Percentiles rank a stretch among this genome's conserved stretches.
Evolutionary conservation across 352 stramenopile species (phyloP).

Genomic region (Pythium oligandrum): DNA sequence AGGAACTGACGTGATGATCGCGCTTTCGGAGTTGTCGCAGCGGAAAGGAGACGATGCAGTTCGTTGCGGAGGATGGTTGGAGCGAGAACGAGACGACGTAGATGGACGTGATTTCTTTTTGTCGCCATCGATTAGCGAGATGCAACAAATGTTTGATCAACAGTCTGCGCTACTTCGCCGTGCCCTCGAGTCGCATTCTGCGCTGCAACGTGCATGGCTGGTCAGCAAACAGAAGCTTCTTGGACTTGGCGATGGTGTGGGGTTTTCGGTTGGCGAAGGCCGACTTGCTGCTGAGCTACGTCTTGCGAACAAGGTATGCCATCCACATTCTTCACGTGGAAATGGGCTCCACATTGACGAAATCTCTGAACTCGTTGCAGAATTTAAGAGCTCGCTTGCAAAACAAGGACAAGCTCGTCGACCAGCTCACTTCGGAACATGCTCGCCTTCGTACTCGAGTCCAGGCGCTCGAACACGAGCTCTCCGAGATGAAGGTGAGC

Average conservation of each 20-base stretch:
- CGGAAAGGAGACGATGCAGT: slow-evolving; percentile 24
- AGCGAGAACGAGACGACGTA: slow-evolving; percentile 44
- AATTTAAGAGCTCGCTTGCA: slow-evolving; percentile 72
- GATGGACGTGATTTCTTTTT: slow-evolving; percentile 74
- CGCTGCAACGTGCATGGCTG: slow-evolving; percentile 71
- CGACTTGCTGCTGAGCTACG: slow-evolving; percentile 73
- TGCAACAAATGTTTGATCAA: slow-evolving; percentile 88
- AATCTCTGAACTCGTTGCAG: slow-evolving; percentile 21
- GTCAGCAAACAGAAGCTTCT: slow-evolving; percentile 74
- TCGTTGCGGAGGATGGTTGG: slow-evolving; percentile 43
- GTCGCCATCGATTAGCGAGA: slow-evolving; percentile 79
- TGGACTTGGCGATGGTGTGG: slow-evolving; percentile 35
- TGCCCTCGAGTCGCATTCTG: slow-evolving; percentile 68
- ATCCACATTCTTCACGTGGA: not conserved
- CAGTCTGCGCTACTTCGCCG: slow-evolving; percentile 65
- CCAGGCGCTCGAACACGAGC: slow-evolving; percentile 51
- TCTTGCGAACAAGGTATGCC: slow-evolving; percentile 78
- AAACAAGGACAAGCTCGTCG: slow-evolving; percentile 81
- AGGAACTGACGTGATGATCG: slow-evolving; percentile 74
- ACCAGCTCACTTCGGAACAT: slow-evolving; percentile 77
- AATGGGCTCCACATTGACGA: not conserved
- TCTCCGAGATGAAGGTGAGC: slow-evolving; percentile 54
- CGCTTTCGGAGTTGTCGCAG: slow-evolving; percentile 47
- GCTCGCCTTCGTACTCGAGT: slow-evolving; percentile 48
- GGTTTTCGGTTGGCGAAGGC: slow-evolving; percentile 79